A percentile compares a stretch with the other conserved stretches of the same genome.
These are phyloP conservation scores for Pseudogymnoascus sp. DNA, from an alignment of 2,329 filamentous ascomycete species.

Conservation along the genomic window DNA sequence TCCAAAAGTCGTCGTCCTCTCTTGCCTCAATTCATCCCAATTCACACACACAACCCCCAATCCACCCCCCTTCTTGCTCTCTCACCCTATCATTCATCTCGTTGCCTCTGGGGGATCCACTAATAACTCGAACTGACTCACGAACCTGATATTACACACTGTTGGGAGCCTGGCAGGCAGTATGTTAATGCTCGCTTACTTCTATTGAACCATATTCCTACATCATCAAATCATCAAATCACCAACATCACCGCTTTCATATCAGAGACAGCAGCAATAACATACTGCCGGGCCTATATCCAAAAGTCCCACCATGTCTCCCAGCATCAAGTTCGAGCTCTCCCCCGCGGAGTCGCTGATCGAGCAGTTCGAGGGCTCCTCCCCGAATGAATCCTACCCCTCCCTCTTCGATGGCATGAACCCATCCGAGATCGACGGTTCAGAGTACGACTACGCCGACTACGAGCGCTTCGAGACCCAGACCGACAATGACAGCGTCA, in stretches of 20 bases:
- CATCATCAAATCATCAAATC: background rate
- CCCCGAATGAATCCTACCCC: conserved; percentile 17
- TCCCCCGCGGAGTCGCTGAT: background rate
- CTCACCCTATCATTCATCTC: background rate
- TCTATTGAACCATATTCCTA: background rate
- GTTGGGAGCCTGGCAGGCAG: background rate
- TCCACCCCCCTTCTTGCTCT: background rate
- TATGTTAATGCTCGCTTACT: background rate
- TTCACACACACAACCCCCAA: background rate
- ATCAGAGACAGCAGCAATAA: background rate
- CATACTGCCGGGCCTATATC: background rate
- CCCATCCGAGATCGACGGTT: conserved; percentile 25
- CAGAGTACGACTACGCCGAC: conserved; percentile 27
- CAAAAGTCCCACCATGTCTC: background rate
- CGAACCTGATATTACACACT: background rate
- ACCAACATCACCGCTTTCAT: background rate
- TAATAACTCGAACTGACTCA: background rate
- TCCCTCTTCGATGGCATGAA: conserved; percentile 26
- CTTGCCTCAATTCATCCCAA: background rate
- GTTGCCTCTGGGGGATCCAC: background rate
- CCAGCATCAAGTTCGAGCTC: background rate
- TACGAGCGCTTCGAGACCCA: background rate
- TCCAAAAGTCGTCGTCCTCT: background rate
- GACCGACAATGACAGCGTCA: conserved; percentile 16
- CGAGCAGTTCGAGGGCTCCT: background rate